A percentile compares a stretch with the other conserved stretches of the same genome.
phyloP scores from a whole-genome alignment of 2,329 filamentous ascomycete genomes.

The Paecilomyces dactylethromorphus region DNA sequence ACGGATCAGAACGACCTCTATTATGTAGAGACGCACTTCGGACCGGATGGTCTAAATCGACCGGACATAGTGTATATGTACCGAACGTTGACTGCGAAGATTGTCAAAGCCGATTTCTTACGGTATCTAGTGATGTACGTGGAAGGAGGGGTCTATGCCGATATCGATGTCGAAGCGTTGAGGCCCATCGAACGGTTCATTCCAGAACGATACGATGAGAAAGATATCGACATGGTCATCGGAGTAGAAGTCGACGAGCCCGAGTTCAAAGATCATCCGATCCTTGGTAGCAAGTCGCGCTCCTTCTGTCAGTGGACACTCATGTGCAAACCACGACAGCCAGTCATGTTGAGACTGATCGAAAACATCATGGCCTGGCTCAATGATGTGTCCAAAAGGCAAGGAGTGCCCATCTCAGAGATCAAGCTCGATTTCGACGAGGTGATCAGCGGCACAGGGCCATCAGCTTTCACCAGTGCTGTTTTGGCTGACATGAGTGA shows the following conservation, averaged over 20 bases:
- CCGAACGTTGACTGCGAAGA: conserved; percentile 50
- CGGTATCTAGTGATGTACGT: conserved; percentile 63
- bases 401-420: conserved; percentile 53
- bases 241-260: conserved; percentile 67
- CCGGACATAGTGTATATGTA: conserved; percentile 60
- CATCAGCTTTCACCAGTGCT: conserved; percentile 62
- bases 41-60: conserved; percentile 58
- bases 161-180: conserved; percentile 54
- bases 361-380: conserved; percentile 65
- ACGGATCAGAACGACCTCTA: conserved; percentile 62
- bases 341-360: conserved; percentile 62
- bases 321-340: conserved; percentile 60
- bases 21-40: conserved; percentile 64
- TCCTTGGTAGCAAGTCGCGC: conserved; percentile 60
- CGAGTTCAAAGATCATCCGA: conserved; percentile 55
- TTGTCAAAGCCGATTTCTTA: conserved; percentile 61
- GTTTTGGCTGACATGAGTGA: conserved; percentile 59
- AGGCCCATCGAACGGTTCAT: conserved; percentile 44
- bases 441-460: conserved; percentile 66
- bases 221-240: conserved; percentile 64
- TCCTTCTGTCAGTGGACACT: conserved; percentile 75
- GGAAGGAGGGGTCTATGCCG: conserved; percentile 56
- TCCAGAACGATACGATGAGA: conserved; percentile 54
- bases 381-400: conserved; percentile 51
- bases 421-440: conserved; percentile 65